Percentiles rank a stretch among this genome's conserved stretches.
These are phyloP conservation scores for Colletotrichum scovillei DNA, from an alignment of 2,329 filamentous ascomycete genomes.

Conservation along the genomic window DNA sequence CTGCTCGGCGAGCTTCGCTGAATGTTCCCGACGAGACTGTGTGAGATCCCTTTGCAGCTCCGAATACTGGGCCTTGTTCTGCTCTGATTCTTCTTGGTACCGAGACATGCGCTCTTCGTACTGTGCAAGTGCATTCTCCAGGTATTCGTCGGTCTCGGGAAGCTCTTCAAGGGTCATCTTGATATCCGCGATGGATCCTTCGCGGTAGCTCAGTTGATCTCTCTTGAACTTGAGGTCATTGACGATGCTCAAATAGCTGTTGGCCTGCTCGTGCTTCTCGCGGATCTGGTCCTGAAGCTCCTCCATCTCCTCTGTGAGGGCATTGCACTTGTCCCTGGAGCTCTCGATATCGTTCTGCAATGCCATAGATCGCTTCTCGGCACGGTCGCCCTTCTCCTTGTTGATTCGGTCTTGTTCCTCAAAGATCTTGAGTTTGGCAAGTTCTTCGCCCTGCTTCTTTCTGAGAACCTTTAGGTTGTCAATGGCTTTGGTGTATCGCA, in stretches of 20 bases:
- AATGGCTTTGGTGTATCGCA: constrained; percentile 97
- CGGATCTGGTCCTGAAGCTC: constrained; percentile 67
- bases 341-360: constrained; percentile 75
- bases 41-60: constrained; percentile 67
- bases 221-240: constrained; percentile 81
- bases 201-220: constrained; percentile 77
- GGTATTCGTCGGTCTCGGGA: constrained; percentile 79
- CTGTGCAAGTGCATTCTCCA: constrained; percentile 77
- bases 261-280: constrained; percentile 78
- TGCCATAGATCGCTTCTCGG: constrained; percentile 72
- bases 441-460: constrained; percentile 83
- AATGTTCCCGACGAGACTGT: constrained; percentile 57
- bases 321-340: constrained; percentile 67
- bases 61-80: constrained; percentile 72
- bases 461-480: constrained; percentile 90
- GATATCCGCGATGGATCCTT: constrained; percentile 77
- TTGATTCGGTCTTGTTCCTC: constrained; percentile 83
- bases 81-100: constrained; percentile 72
- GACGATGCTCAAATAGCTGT: constrained; percentile 79
- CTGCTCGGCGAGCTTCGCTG: constrained; percentile 69
- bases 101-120: constrained; percentile 81
- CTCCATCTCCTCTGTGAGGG: constrained; percentile 70
- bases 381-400: constrained; percentile 84
- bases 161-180: constrained; percentile 80
- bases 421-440: constrained; percentile 77